A percentile compares a stretch with the other conserved stretches of the same genome.
Evolutionary conservation across 2,329 filamentous ascomycete genomes (phyloP).

Genomic region (Allantophomopsis cytisporea): DNA sequence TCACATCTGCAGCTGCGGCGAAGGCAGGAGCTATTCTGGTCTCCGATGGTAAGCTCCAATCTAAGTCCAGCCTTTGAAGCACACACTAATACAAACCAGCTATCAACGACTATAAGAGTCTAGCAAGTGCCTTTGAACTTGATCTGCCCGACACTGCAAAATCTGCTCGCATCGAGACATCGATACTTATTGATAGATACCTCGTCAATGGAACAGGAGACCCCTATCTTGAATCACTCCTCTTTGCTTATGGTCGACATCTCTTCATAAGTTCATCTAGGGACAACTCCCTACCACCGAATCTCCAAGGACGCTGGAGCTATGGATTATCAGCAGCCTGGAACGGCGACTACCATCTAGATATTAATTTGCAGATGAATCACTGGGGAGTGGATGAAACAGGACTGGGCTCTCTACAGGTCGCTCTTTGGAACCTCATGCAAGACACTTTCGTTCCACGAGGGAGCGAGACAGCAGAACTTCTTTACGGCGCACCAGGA

Average conservation of each 20-base stretch:
- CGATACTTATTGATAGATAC: constrained; percentile 19
- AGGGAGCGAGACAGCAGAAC: constrained; percentile 34
- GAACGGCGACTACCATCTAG: constrained; percentile 41
- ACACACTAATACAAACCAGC: constrained; percentile 8
- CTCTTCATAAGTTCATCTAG: constrained; percentile 40
- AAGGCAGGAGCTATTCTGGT: constrained; percentile 13
- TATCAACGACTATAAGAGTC: constrained; percentile 24
- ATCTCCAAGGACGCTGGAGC: constrained; percentile 42
- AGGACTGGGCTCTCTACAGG: constrained; percentile 29
- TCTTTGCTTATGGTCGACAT: constrained; percentile 39
- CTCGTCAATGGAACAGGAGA: constrained; percentile 22
- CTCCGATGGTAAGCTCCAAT: background rate
- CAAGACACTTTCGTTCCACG: constrained; percentile 36
- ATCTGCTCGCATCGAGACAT: constrained; percentile 26
- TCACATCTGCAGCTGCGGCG: constrained; percentile 18
- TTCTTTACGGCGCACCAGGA: constrained; percentile 38
- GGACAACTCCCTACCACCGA: constrained; percentile 34
- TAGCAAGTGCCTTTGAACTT: constrained; percentile 26
- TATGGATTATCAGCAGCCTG: constrained; percentile 29
- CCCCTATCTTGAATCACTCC: constrained; percentile 35
- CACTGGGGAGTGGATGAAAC: constrained; percentile 41
- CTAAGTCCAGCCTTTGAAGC: constrained; percentile 16
- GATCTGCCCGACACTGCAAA: constrained; percentile 27
- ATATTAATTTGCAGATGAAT: constrained; percentile 50
- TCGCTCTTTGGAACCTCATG: constrained; percentile 37